Evolutionary conservation across 148 eudicot genomes (phyloP), one percentile per base, ranked within the genome.

Genomic region (Nyssa sinensis): DNA sequence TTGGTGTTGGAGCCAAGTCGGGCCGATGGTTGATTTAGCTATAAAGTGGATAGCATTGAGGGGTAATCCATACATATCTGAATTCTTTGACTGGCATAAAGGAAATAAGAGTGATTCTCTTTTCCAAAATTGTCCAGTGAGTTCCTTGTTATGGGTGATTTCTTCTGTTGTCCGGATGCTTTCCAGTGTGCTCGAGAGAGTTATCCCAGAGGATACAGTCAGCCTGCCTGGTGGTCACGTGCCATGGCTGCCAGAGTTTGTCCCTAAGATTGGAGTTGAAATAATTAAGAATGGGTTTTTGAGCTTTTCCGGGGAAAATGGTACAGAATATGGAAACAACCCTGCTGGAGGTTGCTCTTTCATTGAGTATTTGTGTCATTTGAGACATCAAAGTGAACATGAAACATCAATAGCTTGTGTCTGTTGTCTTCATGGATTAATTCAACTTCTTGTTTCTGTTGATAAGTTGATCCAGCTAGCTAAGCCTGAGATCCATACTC

Each of bases 1-100:
- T 69, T 88, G 95, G 93, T 84, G 85, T 69, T 94, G 98, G 98
- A 75, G 72, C 33, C 86, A 87, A 33, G 93, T 91, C 55, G 84
- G 86, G 78, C 86, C 96, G 32, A 81, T 95, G 76, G 88, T 92
- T 74, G 91, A 95, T 82, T 64, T 78, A 35, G 94, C 96, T 69
- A 70, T 89, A 37, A 82, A 89, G 75, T 95, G 97, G 97, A 71
- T 84, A 67, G 78, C 83, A 17, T 49, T 88, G 66, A 74, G 77
- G 55, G 77, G 67, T 64, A 85, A 79, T 59, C 77, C 86, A 64
- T 64, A 64, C 68, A 30, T 86, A 27, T 81, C 79, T 21, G 76
- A 68, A 60, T 39, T 82, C 67, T 79, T 86, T 67, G 74, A 66
- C 70, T 41, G 72, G 79, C 64, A 79, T 62, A 77, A 74, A 62